A percentile compares a stretch with the other conserved stretches of the same genome.
Evolutionary conservation across 768 basidiomycete species (phyloP).

Genomic region (Suillus ampliporus): DNA sequence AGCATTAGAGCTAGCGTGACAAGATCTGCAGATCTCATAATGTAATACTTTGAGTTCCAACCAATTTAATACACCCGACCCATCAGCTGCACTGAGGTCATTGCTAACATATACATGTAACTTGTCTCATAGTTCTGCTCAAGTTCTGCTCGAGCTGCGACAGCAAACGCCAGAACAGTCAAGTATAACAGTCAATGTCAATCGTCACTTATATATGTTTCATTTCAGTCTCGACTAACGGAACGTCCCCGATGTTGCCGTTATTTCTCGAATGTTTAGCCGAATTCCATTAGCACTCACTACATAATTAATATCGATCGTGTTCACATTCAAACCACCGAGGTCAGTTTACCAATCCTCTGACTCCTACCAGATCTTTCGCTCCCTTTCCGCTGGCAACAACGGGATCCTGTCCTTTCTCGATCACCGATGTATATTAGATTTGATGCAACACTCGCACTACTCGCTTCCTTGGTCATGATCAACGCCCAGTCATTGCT

Average conservation of each 20-base stretch:
- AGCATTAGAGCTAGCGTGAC: too few species aligned
- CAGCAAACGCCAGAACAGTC: neutral
- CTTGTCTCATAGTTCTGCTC: too few species aligned
- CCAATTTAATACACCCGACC: too few species aligned
- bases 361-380: neutral
- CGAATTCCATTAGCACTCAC: neutral
- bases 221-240: neutral
- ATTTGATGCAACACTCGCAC: neutral
- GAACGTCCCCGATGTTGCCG: neutral
- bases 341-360: neutral
- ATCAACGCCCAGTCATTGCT: slow-evolving; percentile 9
- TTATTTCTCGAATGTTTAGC: slow-evolving; percentile 1
- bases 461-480: neutral
- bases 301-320: too few species aligned
- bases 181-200: neutral
- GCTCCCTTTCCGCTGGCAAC: neutral
- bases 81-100: too few species aligned
- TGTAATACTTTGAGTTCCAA: too few species aligned
- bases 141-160: neutral
- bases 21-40: too few species aligned
- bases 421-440: neutral
- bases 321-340: neutral
- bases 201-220: neutral
- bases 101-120: too few species aligned
- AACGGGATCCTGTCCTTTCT: slow-evolving; percentile 2